Evolutionary conservation across 257 asterid species (phyloP), one percentile per base, ranked within the genome.

Genomic region (Gardenia jasminoides): DNA sequence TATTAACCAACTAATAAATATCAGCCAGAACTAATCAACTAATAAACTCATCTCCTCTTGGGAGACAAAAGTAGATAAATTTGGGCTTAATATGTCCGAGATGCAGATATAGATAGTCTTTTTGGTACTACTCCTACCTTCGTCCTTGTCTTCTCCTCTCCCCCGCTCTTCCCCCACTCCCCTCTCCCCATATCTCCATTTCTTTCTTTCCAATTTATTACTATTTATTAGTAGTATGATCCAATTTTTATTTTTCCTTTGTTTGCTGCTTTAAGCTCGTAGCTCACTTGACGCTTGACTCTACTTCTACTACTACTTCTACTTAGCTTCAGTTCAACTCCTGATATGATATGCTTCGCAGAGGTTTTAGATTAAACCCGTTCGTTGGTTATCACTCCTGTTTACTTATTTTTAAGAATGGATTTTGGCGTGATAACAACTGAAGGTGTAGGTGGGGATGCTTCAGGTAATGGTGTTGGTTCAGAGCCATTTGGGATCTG

Each of bases 41-140:
- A 54, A 41, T 36, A 31, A 72, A 66, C 30, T 30, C 33, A 67
- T 58, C 41, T 36, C 85, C 82, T 76, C 7, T 62, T 3, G 79
- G 88, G 87, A 79, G 82, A 78, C 89, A 73, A 72, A 81, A 72
- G 33, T 72, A 79, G 70, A 80, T 86, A 78, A 75, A 79, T 67
- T 70, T 79, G 78, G 65, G 16, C 72, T 36, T 82, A 85, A 82
- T 84, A 83, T 76, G 82, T 83, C 78, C 65, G 15, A 75, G 85
- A 79, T 71, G 80, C 72, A 72, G 76, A 83, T n/a, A n/a, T n/a
- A n/a, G 72, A 54, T 52, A 30, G 81, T 74, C 62, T 67, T 75
- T 67, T 75, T 67, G 75, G 59, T 73, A 44, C 59, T n/a, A 73
- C 74, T 78, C 47, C 74, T 78, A 70, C 71, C 80, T 68, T 46